Evolutionary conservation across 495 filamentous ascomycete genomes (phyloP), one percentile per base, ranked within the genome.

Genomic region (Lineolata rhizophorae): DNA sequence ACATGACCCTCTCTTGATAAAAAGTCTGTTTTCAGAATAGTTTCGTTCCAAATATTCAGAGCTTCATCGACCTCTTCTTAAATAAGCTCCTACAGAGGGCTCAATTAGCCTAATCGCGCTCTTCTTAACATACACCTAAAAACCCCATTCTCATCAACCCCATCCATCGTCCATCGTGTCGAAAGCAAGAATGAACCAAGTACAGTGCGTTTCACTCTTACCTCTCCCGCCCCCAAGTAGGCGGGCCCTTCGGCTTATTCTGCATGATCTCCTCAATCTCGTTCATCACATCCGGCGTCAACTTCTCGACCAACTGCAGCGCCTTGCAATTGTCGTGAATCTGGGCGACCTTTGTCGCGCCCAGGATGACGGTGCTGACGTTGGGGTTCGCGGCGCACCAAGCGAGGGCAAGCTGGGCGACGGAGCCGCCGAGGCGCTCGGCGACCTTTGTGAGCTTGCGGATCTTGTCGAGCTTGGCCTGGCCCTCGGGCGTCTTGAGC

Each of bases 401-500:
- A 2, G 53, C 53, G 3, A 57, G 37, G 13, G 48, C 37, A 2
- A 57, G 39, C 32, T 49, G 45, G 5, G 45, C 34, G 5, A 38
- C 45, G 28, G 30, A 52, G 27, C 43, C 53, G 27, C 48, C 53
- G 6, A 57, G 41, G 37, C 41, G 42, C 37, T 57, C 49, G 15
- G 53, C 53, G 29, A 57, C 41, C 27, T 40, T 41, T 8, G 42
- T 45, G 11, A 57, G 44, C 44, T 55, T 53, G 24, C 45, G 41
- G 4, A 57, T 52, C 33, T 57, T 57, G 27, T 53, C 53, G 22
- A 57, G 44, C 42, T 57, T 55, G 19, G 52, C 44, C 37, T 57
- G 34, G 28, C 53, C 53, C 31, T 53, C 53, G 8, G 43, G 38
- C 11, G 20, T 39, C 38, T 53, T 27, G 11, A 55, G 43, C 22